Evolutionary conservation across 345 rosid species (phyloP).

Genomic region (Hirschfeldia incana): DNA sequence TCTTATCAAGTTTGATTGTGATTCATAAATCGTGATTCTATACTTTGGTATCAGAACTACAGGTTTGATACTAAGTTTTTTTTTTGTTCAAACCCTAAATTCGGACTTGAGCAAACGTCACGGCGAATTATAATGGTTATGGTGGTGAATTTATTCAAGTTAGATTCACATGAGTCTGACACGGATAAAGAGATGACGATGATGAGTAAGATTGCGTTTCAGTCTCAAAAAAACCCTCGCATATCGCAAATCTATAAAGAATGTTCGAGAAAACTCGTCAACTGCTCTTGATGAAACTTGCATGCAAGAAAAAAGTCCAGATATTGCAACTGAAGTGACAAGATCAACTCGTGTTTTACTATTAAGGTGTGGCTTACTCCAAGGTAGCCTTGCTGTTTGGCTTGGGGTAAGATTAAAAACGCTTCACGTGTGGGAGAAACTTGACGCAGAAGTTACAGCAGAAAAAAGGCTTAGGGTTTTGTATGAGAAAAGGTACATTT

Average conservation of each 20-base stretch:
- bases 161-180: neutral
- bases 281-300: neutral
- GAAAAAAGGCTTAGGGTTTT: constrained; percentile 34
- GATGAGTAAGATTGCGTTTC: neutral
- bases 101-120: neutral
- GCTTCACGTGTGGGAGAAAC: constrained; percentile 36
- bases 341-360: neutral
- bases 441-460: constrained; percentile 12
- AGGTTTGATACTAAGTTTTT: too few species aligned
- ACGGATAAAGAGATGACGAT: constrained; percentile 2
- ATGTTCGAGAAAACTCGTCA: neutral
- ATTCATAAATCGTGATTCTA: too few species aligned
- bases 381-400: neutral
- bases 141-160: neutral
- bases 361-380: neutral
- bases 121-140: neutral
- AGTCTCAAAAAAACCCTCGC: too few species aligned
- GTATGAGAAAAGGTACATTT: constrained; percentile 25
- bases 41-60: too few species aligned
- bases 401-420: constrained; percentile 25
- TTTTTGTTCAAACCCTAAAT: neutral
- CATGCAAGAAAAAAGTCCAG: neutral
- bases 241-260: neutral
- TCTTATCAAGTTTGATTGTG: too few species aligned
- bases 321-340: constrained; percentile 4